Percentiles rank a stretch among this genome's conserved stretches.
Evolutionary conservation across 2,329 filamentous ascomycete species (phyloP).

Genomic region (Diaporthe aspalathi): DNA sequence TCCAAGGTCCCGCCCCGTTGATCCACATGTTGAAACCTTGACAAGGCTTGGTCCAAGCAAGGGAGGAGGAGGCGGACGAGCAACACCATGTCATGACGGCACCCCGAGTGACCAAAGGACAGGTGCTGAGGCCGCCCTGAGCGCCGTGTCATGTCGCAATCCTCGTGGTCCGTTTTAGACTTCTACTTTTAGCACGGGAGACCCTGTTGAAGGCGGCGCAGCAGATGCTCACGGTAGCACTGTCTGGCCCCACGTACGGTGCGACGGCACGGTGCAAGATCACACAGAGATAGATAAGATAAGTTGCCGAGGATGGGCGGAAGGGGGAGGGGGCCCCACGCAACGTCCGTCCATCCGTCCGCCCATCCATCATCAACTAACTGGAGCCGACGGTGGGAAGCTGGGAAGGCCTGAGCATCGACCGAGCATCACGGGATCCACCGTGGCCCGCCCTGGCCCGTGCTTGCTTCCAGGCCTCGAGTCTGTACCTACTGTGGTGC

Average conservation of each 20-base stretch:
- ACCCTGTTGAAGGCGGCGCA: constrained; percentile 16
- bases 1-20: constrained; percentile 27
- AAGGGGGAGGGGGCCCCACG: background rate
- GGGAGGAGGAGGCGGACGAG: constrained; percentile 14
- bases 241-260: constrained; percentile 7
- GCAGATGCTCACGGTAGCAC: constrained; percentile 9
- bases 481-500: no score
- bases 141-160: constrained; percentile 31
- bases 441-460: constrained; percentile 27
- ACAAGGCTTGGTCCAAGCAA: constrained; percentile 31
- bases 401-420: constrained; percentile 12
- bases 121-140: constrained; percentile 31
- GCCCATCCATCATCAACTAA: constrained; percentile 8
- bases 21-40: constrained; percentile 30
- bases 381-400: background rate
- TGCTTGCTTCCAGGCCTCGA: constrained; percentile 20
- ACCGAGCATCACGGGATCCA: no score
- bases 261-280: constrained; percentile 10
- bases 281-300: constrained; percentile 30
- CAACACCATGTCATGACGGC: constrained; percentile 23
- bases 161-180: constrained; percentile 17
- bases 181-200: constrained; percentile 24
- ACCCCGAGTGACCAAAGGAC: background rate
- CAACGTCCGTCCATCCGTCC: background rate
- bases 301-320: constrained; percentile 32